These are phyloP conservation scores for Diaporthe nobilis DNA, from an alignment of 2,329 filamentous ascomycete species.

Conservation along the genomic window DNA sequence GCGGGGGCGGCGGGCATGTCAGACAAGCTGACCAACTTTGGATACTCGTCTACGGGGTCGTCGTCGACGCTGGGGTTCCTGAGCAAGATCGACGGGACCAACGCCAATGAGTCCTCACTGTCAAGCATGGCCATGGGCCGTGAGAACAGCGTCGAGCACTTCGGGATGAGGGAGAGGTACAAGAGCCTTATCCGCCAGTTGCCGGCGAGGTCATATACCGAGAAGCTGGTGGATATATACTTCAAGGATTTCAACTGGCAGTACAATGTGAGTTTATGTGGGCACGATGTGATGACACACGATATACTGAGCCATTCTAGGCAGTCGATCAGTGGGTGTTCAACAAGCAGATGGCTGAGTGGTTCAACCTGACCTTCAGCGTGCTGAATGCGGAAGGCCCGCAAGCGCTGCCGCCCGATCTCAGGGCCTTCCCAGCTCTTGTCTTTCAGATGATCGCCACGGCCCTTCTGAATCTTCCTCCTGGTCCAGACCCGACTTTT, in stretches of 20 bases:
- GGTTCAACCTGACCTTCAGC: slow-evolving; percentile 68
- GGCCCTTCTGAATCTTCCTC: slow-evolving; percentile 66
- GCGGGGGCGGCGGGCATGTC: slow-evolving; percentile 55
- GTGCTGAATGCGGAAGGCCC: slow-evolving; percentile 65
- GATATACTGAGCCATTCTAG: slow-evolving; percentile 46
- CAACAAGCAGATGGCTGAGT: slow-evolving; percentile 64
- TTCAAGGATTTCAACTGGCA: slow-evolving; percentile 72
- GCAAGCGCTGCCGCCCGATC: slow-evolving; percentile 62
- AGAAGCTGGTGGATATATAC: slow-evolving; percentile 68
- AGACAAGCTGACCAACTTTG: slow-evolving; percentile 63
- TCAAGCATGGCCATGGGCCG: slow-evolving; percentile 50
- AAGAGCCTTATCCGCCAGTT: slow-evolving; percentile 71
- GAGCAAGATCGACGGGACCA: slow-evolving; percentile 66
- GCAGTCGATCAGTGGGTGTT: slow-evolving; percentile 68
- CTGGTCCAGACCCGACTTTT: slow-evolving; percentile 63
- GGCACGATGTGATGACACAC: neutral
- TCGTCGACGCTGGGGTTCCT: slow-evolving; percentile 68
- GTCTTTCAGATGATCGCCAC: slow-evolving; percentile 72
- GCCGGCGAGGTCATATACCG: slow-evolving; percentile 67
- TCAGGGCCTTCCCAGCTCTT: slow-evolving; percentile 71
- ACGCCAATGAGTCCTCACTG: slow-evolving; percentile 43
- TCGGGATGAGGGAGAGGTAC: slow-evolving; percentile 68
- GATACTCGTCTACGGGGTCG: slow-evolving; percentile 66
- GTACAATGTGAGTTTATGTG: slow-evolving; percentile 54
- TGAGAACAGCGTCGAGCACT: slow-evolving; percentile 52